phyloP scores from a whole-genome alignment of 805 yeast species.

The Metschnikowia continentalis region DNA sequence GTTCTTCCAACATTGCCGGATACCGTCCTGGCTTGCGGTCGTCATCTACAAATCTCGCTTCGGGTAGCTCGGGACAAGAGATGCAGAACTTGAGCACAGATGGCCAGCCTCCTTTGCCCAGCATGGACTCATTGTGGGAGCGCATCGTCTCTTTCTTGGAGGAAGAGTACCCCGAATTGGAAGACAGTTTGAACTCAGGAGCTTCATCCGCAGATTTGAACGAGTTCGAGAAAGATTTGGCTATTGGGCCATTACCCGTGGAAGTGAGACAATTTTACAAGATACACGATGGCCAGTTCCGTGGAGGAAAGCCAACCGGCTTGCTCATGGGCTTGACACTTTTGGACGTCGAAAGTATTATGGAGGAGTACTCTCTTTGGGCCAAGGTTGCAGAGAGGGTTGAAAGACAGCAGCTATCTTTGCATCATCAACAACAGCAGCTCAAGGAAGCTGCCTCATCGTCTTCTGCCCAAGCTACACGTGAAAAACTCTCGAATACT shows the following conservation, averaged over 20 bases:
- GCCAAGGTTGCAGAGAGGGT: slow-evolving; percentile 37
- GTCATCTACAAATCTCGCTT: slow-evolving; percentile 34
- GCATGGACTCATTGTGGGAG: slow-evolving; percentile 41
- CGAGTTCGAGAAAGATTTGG: slow-evolving; percentile 44
- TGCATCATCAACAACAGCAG: slow-evolving; percentile 25
- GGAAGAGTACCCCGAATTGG: slow-evolving; percentile 44
- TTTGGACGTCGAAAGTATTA: slow-evolving; percentile 40
- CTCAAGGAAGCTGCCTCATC: slow-evolving; percentile 10
- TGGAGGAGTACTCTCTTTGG: slow-evolving; percentile 42
- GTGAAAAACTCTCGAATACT: slow-evolving; percentile 13
- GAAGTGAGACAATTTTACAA: slow-evolving; percentile 44
- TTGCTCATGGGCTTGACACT: slow-evolving; percentile 40
- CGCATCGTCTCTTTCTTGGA: slow-evolving; percentile 41
- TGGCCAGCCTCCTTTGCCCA: slow-evolving; percentile 21
- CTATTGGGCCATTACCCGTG: slow-evolving; percentile 38
- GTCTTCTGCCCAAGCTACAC: slow-evolving; percentile 8
- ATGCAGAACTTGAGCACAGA: slow-evolving; percentile 14
- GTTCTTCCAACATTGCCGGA: slow-evolving; percentile 23
- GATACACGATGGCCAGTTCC: slow-evolving; percentile 43
- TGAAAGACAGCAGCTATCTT: slow-evolving; percentile 33
- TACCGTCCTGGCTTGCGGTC: slow-evolving; percentile 44
- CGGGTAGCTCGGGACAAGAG: slow-evolving; percentile 16
- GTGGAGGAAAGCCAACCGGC: slow-evolving; percentile 45
- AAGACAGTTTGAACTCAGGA: slow-evolving; percentile 40
- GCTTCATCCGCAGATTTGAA: slow-evolving; percentile 44